Percentiles rank a stretch among this genome's conserved stretches.
These are phyloP conservation scores for Ramichloridium luteum DNA, from an alignment of 2,329 filamentous ascomycete species.

Conservation along the genomic window DNA sequence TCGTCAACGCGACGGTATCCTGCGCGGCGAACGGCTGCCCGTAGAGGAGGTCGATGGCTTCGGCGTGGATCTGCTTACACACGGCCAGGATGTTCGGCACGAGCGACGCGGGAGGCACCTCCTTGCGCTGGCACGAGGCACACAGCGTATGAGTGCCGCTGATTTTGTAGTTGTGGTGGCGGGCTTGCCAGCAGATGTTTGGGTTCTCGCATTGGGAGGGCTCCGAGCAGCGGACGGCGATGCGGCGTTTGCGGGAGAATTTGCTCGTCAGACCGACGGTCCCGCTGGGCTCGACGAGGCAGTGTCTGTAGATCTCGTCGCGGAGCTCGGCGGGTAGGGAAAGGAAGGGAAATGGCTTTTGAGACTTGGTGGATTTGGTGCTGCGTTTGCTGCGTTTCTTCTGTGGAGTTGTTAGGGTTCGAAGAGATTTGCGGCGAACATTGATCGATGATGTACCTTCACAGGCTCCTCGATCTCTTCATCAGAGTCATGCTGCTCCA, in stretches of 20 bases:
- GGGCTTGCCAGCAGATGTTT: background rate
- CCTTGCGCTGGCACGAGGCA: too few relatives aligned
- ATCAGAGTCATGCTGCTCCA: background rate
- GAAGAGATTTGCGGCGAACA: background rate
- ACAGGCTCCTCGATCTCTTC: background rate
- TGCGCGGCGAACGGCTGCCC: background rate
- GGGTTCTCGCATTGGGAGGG: background rate
- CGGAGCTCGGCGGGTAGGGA: background rate
- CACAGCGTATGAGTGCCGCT: too few relatives aligned
- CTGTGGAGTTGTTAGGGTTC: background rate
- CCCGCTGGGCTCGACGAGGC: background rate
- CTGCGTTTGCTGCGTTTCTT: too few relatives aligned
- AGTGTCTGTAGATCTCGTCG: background rate
- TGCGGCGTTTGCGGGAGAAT: background rate
- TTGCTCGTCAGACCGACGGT: background rate
- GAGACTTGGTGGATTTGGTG: too few relatives aligned
- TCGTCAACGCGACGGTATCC: background rate
- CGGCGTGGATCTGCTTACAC: background rate
- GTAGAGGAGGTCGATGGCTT: background rate
- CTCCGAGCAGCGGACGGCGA: background rate
- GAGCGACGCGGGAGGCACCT: background rate
- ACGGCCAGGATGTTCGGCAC: background rate
- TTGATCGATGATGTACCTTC: background rate
- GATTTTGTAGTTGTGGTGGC: too few relatives aligned
- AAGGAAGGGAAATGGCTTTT: background rate